phyloP scores from a whole-genome alignment of 1,139 yeast genomes.

The Protomyces lactucae-debilis region DNA sequence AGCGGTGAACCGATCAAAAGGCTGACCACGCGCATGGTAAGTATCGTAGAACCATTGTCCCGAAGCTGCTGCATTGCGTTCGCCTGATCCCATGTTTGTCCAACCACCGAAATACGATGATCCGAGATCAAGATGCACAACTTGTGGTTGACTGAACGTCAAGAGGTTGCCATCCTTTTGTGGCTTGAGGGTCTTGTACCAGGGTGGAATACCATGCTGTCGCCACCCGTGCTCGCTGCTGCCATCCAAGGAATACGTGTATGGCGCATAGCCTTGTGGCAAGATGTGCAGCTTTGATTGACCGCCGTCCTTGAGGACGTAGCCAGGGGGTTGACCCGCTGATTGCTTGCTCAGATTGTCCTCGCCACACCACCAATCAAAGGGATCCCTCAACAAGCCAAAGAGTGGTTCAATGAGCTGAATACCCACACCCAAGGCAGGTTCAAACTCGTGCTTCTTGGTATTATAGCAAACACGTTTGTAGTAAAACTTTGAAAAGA shows the following conservation, averaged over 20 bases:
- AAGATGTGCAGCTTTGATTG: constrained; percentile 16
- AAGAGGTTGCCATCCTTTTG: constrained; percentile 1
- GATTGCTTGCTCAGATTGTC: background rate
- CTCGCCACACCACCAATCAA: constrained; percentile 7
- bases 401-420: constrained; percentile 25
- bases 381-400: constrained; percentile 24
- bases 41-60: constrained; percentile 21
- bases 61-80: constrained; percentile 3
- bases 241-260: background rate
- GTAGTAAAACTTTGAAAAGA: constrained; percentile 19
- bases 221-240: background rate
- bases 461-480: constrained; percentile 5
- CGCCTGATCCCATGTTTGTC: background rate
- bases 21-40: constrained; percentile 18
- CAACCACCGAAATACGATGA: constrained; percentile 23
- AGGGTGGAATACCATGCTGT: constrained; percentile 12
- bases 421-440: constrained; percentile 9
- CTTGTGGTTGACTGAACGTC: background rate
- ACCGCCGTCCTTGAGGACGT: background rate
- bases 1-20: constrained; percentile 14
- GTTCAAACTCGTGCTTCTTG: background rate
- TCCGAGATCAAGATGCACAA: constrained; percentile 18
- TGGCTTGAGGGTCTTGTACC: constrained; percentile 8
- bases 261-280: constrained; percentile 23
- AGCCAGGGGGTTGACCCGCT: background rate